These are phyloP conservation scores for Umbelopsis sp. DNA, from an alignment of 192 early-diverging fungal species.

Conservation along the genomic window DNA sequence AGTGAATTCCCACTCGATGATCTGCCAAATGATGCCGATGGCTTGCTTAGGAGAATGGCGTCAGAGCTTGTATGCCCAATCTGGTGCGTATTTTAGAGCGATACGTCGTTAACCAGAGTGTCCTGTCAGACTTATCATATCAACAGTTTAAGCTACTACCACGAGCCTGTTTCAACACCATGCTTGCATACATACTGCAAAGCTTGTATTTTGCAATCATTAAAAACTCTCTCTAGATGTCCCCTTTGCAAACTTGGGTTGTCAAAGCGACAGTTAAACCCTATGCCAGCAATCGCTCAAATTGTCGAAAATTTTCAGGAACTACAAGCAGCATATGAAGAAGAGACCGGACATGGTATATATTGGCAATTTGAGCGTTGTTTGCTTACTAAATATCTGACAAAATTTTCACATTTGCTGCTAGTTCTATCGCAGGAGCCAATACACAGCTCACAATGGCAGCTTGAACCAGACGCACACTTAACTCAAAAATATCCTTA, in stretches of 20 bases:
- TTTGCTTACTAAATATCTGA: too few species aligned
- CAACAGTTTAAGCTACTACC: not conserved
- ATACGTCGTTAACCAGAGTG: not conserved
- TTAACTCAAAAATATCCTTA: slow-evolving; percentile 14
- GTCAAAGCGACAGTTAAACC: slow-evolving; percentile 3
- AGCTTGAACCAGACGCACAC: not conserved
- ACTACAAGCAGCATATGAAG: slow-evolving; percentile 1
- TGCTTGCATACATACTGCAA: slow-evolving; percentile 16
- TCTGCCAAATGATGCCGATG: not conserved
- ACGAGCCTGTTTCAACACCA: slow-evolving; percentile 2
- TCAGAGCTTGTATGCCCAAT: slow-evolving; percentile 7
- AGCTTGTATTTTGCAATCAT: slow-evolving; percentile 6
- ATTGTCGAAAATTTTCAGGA: not conserved
- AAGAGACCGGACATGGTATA: not conserved
- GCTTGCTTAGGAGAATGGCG: not conserved
- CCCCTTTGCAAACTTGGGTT: not conserved
- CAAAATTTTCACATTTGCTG: not conserved
- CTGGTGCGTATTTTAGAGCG: not conserved
- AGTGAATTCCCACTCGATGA: not conserved
- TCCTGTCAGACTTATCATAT: not conserved
- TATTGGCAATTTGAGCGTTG: not conserved
- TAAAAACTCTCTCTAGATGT: not conserved
- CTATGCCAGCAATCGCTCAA: not conserved
- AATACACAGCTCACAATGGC: slow-evolving; percentile 14
- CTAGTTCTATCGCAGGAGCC: slow-evolving; percentile 1